A percentile compares a stretch with the other conserved stretches of the same genome.
Conservation (phyloP, 371 early-diverging fungal genomes). For the Coemansia sp. region DNA sequence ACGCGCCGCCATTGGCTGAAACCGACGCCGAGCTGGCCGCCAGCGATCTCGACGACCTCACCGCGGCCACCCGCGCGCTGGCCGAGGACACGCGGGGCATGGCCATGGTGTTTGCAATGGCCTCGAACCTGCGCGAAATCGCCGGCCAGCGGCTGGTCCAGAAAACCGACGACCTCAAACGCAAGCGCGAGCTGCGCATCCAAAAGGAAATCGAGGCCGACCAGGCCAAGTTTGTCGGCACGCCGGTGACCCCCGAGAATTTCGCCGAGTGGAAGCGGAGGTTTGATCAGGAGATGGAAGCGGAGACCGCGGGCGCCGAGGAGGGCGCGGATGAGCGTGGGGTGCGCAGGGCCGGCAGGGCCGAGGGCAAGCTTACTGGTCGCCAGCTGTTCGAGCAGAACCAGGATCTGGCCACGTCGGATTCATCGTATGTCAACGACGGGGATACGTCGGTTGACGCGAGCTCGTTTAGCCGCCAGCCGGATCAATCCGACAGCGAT, state of each 20-base stretch:
- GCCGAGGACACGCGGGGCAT: slow-evolving; percentile 77
- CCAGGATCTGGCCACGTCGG: slow-evolving; percentile 77
- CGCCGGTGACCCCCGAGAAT: slow-evolving; percentile 74
- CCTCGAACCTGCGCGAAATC: slow-evolving; percentile 71
- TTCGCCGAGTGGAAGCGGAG: slow-evolving; percentile 78
- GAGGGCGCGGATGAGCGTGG: slow-evolving; percentile 53
- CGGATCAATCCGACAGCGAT: slow-evolving; percentile 15
- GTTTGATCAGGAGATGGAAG: slow-evolving; percentile 75
- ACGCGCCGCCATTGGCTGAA: slow-evolving; percentile 3
- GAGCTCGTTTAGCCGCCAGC: slow-evolving; percentile 65
- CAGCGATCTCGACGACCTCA: slow-evolving; percentile 15
- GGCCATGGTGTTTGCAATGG: slow-evolving; percentile 91
- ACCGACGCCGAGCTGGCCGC: slow-evolving; percentile 25
- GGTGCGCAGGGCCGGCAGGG: slow-evolving; percentile 26
- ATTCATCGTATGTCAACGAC: slow-evolving; percentile 79
- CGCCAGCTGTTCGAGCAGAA: slow-evolving; percentile 92
- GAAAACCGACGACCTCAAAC: slow-evolving; percentile 56
- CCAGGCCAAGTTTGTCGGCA: slow-evolving; percentile 76
- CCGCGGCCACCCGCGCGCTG: slow-evolving; percentile 16
- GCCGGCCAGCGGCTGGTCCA: slow-evolving; percentile 63
- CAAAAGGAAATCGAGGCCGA: slow-evolving; percentile 79
- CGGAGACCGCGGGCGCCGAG: slow-evolving; percentile 13
- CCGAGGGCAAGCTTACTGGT: slow-evolving; percentile 63
- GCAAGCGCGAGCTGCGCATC: slow-evolving; percentile 59
- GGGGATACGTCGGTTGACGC: slow-evolving; percentile 84